These are phyloP conservation scores for Suillus plorans DNA, from an alignment of 768 basidiomycete genomes.

Conservation along the genomic window DNA sequence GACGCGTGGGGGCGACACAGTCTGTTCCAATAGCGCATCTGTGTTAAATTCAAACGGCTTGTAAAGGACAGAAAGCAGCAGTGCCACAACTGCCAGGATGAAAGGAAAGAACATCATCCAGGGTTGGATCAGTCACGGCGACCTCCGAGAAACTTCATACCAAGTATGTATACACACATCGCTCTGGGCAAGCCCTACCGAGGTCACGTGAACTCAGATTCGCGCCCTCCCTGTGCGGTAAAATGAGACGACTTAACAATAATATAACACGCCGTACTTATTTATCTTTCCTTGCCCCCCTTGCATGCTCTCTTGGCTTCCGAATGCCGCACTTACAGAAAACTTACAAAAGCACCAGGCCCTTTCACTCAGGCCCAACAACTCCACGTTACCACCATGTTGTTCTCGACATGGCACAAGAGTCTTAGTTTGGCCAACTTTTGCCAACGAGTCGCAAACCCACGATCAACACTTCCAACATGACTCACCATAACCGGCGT, in stretches of 20 bases:
- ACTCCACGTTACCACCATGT: background rate
- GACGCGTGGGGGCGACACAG: constrained; percentile 29
- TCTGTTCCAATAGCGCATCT: constrained; percentile 14
- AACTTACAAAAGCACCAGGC: background rate
- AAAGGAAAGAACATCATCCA: constrained; percentile 16
- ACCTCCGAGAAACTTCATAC: background rate
- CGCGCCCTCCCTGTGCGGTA: no score
- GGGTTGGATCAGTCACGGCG: background rate
- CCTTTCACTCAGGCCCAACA: background rate
- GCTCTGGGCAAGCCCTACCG: background rate
- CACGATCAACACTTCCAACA: background rate
- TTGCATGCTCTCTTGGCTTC: no score
- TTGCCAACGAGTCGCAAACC: background rate
- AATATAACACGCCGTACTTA: no score
- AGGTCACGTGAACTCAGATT: no score
- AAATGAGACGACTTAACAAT: no score
- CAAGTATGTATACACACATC: background rate
- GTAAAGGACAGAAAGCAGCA: constrained; percentile 24
- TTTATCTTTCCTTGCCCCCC: no score
- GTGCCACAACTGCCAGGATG: constrained; percentile 15
- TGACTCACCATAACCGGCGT: background rate
- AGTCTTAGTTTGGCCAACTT: background rate
- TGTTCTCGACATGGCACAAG: background rate
- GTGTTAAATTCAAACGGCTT: constrained; percentile 25
- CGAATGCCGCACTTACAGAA: background rate